Conservation (phyloP, 768 basidiomycete genomes). For the Tremella mesenterica region DNA sequence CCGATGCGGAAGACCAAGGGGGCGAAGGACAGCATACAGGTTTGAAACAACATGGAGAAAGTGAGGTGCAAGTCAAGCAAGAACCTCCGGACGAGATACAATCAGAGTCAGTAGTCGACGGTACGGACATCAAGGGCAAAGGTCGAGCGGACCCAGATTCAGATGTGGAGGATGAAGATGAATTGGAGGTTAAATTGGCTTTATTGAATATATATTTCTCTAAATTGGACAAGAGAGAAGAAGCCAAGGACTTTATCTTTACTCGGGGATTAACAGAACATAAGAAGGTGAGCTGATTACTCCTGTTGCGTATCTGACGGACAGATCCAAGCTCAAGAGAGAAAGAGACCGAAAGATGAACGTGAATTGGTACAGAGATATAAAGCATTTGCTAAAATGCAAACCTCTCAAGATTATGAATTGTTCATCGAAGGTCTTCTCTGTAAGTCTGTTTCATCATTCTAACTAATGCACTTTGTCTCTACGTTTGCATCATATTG, state of each 20-base stretch:
- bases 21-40: conserved; percentile 6
- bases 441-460: conserved; percentile 68
- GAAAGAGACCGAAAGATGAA: conserved; percentile 83
- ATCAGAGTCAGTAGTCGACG: conserved; percentile 9
- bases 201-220: conserved; percentile 85
- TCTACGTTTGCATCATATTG: too few relatives aligned
- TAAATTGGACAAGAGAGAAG: conserved; percentile 71
- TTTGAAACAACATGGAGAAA: conserved; percentile 3
- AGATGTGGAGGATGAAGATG: conserved; percentile 70
- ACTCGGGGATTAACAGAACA: conserved; percentile 85
- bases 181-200: conserved; percentile 77
- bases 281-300: conserved; percentile 62
- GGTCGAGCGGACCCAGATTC: conserved; percentile 10
- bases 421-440: conserved; percentile 76
- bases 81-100: conserved; percentile 27
- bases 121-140: conserved; percentile 15
- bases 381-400: conserved; percentile 80
- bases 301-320: not conserved
- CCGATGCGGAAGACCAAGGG: conserved; percentile 55
- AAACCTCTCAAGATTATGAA: conserved; percentile 87
- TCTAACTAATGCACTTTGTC: too few relatives aligned
- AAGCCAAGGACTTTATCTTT: conserved; percentile 81
- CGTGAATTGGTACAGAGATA: conserved; percentile 80
- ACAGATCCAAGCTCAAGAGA: conserved; percentile 82
- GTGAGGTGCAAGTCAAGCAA: conserved; percentile 10